phyloP scores from a whole-genome alignment of 768 basidiomycete genomes.

The Podaxis pistillaris region DNA sequence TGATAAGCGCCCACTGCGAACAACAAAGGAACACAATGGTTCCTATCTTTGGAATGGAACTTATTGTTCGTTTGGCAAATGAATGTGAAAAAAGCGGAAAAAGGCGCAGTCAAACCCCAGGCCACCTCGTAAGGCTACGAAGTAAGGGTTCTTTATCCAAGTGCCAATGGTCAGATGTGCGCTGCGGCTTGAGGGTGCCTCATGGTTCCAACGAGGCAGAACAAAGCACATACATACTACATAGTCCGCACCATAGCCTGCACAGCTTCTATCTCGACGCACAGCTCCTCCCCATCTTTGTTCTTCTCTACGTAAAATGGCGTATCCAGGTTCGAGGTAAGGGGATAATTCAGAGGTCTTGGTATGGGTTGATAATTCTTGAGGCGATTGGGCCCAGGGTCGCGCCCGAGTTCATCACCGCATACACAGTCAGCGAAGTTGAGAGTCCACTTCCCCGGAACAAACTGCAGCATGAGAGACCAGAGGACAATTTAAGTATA shows the following conservation, averaged over 20 bases:
- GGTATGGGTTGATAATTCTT: neutral
- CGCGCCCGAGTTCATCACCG: neutral
- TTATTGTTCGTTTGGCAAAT: neutral
- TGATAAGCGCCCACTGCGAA: neutral
- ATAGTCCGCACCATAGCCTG: neutral
- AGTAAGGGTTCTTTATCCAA: no score
- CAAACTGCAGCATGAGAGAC: neutral
- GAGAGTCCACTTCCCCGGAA: constrained; percentile 6
- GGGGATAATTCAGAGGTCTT: neutral
- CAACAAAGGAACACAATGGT: neutral
- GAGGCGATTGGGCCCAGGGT: neutral
- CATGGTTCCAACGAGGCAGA: neutral
- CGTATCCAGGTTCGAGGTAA: constrained; percentile 3
- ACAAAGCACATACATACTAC: neutral
- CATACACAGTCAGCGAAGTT: constrained; percentile 12
- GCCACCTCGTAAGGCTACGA: no score
- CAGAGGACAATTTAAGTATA: constrained; percentile 2
- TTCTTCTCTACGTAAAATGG: neutral
- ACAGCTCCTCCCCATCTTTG: neutral
- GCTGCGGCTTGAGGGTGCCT: neutral
- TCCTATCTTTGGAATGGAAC: neutral
- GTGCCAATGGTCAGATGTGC: neutral
- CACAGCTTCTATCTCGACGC: neutral
- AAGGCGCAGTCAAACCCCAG: no score
- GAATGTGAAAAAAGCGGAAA: no score